Conservation (phyloP, 1,284 basidiomycete species). For the Rhizoctonia solani region DNA sequence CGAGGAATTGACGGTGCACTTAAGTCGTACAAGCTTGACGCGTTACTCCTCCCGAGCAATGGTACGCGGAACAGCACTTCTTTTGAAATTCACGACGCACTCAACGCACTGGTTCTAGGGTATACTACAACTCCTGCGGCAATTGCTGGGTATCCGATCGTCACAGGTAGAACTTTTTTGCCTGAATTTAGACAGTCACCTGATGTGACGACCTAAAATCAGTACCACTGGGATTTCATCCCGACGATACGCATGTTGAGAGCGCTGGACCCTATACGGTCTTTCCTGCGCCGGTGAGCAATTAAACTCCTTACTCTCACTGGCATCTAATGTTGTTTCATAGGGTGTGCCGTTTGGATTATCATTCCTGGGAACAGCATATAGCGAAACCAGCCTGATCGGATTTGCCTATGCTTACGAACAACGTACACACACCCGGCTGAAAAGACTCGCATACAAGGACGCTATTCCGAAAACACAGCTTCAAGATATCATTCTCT, state of each 20-base stretch:
- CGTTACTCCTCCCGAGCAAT: slow-evolving; percentile 59
- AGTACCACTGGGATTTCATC: slow-evolving; percentile 67
- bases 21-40: slow-evolving; percentile 57
- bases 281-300: slow-evolving; percentile 5
- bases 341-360: slow-evolving; percentile 63
- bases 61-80: slow-evolving; percentile 43
- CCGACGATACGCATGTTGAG: slow-evolving; percentile 51
- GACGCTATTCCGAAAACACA: slow-evolving; percentile 59
- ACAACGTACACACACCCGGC: slow-evolving; percentile 62
- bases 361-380: slow-evolving; percentile 68
- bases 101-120: too few relatives aligned
- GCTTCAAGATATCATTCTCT: too few relatives aligned
- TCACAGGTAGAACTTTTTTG: too few relatives aligned
- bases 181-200: not conserved
- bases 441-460: slow-evolving; percentile 54
- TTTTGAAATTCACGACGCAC: slow-evolving; percentile 1
- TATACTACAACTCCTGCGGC: slow-evolving; percentile 44
- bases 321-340: slow-evolving; percentile 2
- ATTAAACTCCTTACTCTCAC: not conserved
- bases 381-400: slow-evolving; percentile 62
- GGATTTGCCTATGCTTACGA: slow-evolving; percentile 67
- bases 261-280: slow-evolving; percentile 16
- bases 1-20: slow-evolving; percentile 63
- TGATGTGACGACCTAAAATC: not conserved
- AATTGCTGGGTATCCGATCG: slow-evolving; percentile 63